Evolutionary conservation across 345 rosid genomes (phyloP), one percentile per base, ranked within the genome.

Genomic region (Diplotaxis tenuifolia): DNA sequence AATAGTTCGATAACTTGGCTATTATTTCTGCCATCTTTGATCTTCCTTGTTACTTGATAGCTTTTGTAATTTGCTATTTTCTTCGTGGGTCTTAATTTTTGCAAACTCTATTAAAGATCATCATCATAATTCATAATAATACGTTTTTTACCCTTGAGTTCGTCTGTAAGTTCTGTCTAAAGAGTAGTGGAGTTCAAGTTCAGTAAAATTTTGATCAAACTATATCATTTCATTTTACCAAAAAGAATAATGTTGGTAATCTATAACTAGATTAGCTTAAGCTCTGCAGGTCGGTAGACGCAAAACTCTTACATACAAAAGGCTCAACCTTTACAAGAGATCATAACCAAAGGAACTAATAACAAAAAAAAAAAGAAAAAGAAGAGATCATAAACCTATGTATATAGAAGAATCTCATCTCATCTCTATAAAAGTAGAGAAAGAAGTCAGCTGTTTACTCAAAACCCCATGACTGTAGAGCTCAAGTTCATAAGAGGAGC

Each of bases 261-360:
- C 74, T 62, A 45, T 56, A 55, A 63, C 75, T 69, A 63, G 71
- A 70, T 70, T 64, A 76, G 75, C 58, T 64, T 40, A 25, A 75
- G 75, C 57, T 70, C 61, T 29, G 75, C 23, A 56, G 75, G 75
- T 63, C 61, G 42, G 59, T 71, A 63, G 70, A 29, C 63, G 71
- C 53, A 56, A 70, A 70, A 56, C 53, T 76, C 65, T 62, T 75
- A 70, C 67, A 57, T 63, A 76, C 79, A 76, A 55, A 70, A 56
- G 62, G 70, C 79, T 69, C 74, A 59, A 75, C 79, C 79, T 21
- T 45, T 20, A 75, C 70, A 42, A 32, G 45, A 38, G 75, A 47
- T 75, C 52, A 75, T 22, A 31, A 75, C 45, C 45, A 34, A 67
- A 14, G 5, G 56, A 40, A 22, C 74, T 75, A 68, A 68, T 59